These are phyloP conservation scores for Phytophthora macrochlamydospora DNA, from an alignment of 352 stramenopile genomes.

Conservation along the genomic window DNA sequence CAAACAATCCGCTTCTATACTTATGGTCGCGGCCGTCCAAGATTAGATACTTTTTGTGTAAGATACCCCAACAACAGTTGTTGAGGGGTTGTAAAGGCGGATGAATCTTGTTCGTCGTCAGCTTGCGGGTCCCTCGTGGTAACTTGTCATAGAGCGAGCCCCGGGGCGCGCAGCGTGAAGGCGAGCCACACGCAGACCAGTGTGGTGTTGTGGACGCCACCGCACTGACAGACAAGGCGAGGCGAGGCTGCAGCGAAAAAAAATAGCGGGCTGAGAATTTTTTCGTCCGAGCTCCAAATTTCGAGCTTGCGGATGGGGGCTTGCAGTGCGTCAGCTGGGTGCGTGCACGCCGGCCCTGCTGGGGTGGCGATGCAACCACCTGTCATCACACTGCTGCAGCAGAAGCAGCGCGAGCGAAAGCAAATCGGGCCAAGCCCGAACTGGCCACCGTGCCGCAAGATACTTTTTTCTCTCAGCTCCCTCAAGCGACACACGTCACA, in stretches of 20 bases:
- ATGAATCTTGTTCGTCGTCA: conserved; percentile 5
- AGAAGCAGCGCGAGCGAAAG: background rate
- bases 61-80: background rate
- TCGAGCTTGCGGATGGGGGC: background rate
- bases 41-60: conserved; percentile 11
- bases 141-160: background rate
- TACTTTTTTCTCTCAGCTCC: background rate
- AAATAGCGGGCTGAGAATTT: background rate
- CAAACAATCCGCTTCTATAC: background rate
- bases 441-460: background rate
- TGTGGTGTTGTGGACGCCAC: no score
- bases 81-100: conserved; percentile 5
- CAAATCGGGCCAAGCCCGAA: background rate
- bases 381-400: background rate
- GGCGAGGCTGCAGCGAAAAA: background rate
- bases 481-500: background rate
- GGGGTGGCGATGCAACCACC: background rate
- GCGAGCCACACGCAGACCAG: no score
- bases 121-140: background rate
- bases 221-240: no score
- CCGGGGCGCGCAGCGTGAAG: no score
- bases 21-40: background rate
- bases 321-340: background rate
- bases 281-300: background rate
- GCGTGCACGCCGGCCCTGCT: background rate